phyloP scores from a whole-genome alignment of 805 yeast species.

The Ogataea glucozyma region DNA sequence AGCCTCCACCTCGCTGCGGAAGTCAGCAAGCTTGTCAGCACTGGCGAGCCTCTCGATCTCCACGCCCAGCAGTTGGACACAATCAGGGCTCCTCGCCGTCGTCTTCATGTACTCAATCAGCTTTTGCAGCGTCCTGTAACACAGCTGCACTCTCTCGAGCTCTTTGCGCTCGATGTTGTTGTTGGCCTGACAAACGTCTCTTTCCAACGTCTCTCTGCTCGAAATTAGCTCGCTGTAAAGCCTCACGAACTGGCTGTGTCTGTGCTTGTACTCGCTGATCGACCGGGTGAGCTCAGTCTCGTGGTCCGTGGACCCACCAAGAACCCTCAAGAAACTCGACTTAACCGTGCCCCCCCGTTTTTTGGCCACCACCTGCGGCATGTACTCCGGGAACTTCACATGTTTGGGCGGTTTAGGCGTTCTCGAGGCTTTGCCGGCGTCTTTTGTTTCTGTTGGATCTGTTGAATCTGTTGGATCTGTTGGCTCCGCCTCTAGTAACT shows the following conservation, averaged over 20 bases:
- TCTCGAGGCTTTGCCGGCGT: background rate
- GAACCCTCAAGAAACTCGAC: slow-evolving; percentile 6
- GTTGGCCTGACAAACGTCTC: slow-evolving; percentile 13
- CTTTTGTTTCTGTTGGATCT: background rate
- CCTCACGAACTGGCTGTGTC: slow-evolving; percentile 10
- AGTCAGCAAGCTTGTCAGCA: slow-evolving; percentile 15
- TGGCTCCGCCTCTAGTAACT: too few species aligned
- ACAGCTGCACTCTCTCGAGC: slow-evolving; percentile 17
- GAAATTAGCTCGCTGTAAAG: slow-evolving; percentile 7
- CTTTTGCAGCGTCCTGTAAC: slow-evolving; percentile 9
- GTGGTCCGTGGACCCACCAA: background rate
- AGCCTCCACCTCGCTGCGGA: slow-evolving; percentile 3
- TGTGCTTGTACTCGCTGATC: slow-evolving; percentile 8
- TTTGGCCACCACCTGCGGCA: slow-evolving; percentile 5
- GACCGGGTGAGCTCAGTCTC: background rate
- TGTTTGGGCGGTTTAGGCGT: background rate
- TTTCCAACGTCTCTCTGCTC: slow-evolving; percentile 16
- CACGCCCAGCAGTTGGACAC: background rate
- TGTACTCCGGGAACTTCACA: slow-evolving; percentile 1
- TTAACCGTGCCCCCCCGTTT: slow-evolving; percentile 2
- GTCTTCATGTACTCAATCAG: slow-evolving; percentile 8
- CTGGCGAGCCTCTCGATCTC: slow-evolving; percentile 4
- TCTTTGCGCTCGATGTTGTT: slow-evolving; percentile 22
- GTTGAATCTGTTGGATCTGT: too few species aligned
- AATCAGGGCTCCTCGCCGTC: background rate